Conservation (phyloP, 345 rosid genomes). For the Euphorbia pulcherrima region DNA sequence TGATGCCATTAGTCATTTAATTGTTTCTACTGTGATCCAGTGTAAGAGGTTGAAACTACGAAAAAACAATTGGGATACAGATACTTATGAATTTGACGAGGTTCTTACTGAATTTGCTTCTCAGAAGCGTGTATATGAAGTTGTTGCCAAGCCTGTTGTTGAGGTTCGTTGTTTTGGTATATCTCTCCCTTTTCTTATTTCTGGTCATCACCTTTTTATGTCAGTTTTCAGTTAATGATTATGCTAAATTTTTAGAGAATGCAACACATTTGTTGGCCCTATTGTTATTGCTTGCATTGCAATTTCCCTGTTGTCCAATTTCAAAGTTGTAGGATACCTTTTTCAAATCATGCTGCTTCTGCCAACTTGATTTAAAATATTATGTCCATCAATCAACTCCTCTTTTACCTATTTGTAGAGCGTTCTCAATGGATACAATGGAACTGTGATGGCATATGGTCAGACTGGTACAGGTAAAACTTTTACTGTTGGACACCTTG, state of each 20-base stretch:
- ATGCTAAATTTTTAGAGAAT: neutral
- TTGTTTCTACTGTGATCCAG: conserved; percentile 11
- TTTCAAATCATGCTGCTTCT: neutral
- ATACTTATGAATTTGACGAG: conserved; percentile 34
- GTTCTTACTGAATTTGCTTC: conserved; percentile 37
- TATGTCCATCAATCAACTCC: neutral
- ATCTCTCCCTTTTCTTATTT: conserved; percentile 1
- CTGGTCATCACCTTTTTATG: neutral
- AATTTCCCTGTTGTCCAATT: neutral
- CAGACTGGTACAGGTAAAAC: conserved; percentile 37
- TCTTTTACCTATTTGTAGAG: conserved; percentile 17
- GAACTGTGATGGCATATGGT: conserved; percentile 38
- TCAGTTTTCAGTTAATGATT: neutral
- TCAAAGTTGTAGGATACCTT: neutral
- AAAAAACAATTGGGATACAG: conserved; percentile 34
- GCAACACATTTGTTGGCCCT: neutral
- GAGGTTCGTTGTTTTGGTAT: conserved; percentile 23
- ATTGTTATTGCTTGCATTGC: neutral
- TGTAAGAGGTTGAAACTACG: conserved; percentile 32
- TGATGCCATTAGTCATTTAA: neutral
- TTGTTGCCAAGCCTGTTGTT: conserved; percentile 35
- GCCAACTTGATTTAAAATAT: neutral
- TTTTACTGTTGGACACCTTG: conserved; percentile 34
- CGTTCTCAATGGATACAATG: conserved; percentile 32
- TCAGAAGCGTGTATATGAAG: conserved; percentile 36